Evolutionary conservation across 768 basidiomycete species (phyloP).

Genomic region (Sarcomyxa edulis): DNA sequence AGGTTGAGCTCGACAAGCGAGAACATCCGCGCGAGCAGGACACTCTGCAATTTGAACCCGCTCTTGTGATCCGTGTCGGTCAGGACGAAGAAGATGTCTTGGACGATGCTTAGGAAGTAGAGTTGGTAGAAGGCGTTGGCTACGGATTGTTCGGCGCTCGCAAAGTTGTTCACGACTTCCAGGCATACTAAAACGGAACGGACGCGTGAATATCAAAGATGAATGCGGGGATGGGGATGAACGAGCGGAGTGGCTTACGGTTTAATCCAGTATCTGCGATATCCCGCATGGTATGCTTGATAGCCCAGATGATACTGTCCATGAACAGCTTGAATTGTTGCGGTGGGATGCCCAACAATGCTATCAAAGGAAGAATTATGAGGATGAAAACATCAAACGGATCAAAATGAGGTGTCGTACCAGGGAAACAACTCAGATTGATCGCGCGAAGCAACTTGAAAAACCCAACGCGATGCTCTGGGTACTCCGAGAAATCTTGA

Average conservation of each 20-base stretch:
- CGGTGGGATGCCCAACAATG: conserved; percentile 82
- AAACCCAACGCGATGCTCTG: conserved; percentile 96
- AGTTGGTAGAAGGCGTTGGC: conserved; percentile 94
- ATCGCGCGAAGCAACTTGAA: conserved; percentile 93
- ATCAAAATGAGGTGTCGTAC: conserved; percentile 41
- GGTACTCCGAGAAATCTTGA: conserved; percentile 98
- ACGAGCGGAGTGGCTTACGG: conserved; percentile 35
- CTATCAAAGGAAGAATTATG: conserved; percentile 29
- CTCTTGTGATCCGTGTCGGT: conserved; percentile 99
- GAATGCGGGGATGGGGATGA: conserved; percentile 2
- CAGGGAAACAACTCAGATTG: conserved; percentile 92
- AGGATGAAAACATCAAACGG: background rate
- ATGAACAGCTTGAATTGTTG: conserved; percentile 95
- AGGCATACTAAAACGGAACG: conserved; percentile 78
- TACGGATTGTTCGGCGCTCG: conserved; percentile 63
- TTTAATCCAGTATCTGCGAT: conserved; percentile 90
- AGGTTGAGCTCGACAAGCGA: conserved; percentile 80
- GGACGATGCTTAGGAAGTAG: conserved; percentile 89
- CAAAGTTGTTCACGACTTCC: conserved; percentile 95
- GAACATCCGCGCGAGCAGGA: conserved; percentile 91
- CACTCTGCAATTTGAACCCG: conserved; percentile 92
- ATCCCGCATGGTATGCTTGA: conserved; percentile 99
- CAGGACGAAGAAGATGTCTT: conserved; percentile 95
- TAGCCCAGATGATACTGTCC: conserved; percentile 99
- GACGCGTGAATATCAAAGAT: too few species aligned